Evolutionary conservation across 148 eudicot genomes (phyloP), one percentile per base, ranked within the genome.

Genomic region (Camellia japonica): DNA sequence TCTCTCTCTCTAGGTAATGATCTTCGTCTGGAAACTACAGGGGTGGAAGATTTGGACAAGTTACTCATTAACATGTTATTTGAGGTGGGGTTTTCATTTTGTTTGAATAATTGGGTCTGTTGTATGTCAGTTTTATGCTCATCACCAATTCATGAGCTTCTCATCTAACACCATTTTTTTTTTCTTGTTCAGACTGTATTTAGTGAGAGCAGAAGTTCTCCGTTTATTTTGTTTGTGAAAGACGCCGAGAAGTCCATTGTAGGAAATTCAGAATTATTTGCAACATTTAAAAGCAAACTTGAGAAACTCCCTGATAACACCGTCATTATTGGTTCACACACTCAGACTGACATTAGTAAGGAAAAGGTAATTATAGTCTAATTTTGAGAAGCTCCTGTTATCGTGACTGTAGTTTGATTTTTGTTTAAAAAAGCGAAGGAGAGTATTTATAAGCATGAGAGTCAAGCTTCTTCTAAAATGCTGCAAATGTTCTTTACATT

Each of bases 211-310:
- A 88, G 89, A 85, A 88, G 78, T 82, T 79, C 82, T 77, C 97
- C 98, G 63, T 90, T 95, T 78, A 93, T 95, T 82, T 85, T 95
- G 80, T 95, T 88, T 68, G 81, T 95, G 85, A 95, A 95, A 89
- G 98, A 95, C 78, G 87, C 91, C 0, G 98, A 95, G 87, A 95
- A 93, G 91, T 93, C 97, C 20, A 84, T 93, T 67, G 90, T 88
- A 51, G 96, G 92, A 80, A 90, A 89, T 84, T 79, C 93, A 47
- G 98, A 95, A 76, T 82, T 90, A 61, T 90, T 81, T 83, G 66
- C 94, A 80, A 79, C 91, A 54, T 92, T 89, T 79, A 95, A 82
- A 86, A 85, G 67, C 86, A 86, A 83, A 88, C 90, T 95, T 81
- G 97, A 95, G 64, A 88, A 89, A 82, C 90, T 93, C 80, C 94